Base-by-base conservation (phyloP, 768 basidiomycete genomes). In the Calocybe cyanea region DNA sequence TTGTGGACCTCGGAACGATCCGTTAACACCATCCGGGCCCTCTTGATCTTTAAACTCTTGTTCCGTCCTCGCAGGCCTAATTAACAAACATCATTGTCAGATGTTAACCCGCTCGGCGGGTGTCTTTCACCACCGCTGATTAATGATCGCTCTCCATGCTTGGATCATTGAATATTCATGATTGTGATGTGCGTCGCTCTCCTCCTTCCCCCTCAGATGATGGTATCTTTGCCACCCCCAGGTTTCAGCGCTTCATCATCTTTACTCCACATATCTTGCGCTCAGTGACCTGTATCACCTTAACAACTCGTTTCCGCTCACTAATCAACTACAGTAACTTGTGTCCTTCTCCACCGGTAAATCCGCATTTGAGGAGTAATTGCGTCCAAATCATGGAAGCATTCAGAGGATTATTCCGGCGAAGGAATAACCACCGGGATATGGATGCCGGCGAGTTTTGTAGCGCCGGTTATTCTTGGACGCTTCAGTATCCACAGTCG, bases 21-120 rank as follows among this genome's bases (percentile, higher is more conserved):
- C 52, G 52, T 35, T 32, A 18, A 25, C 25, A 23, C 10, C 21
- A 8, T 8, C 17, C 37, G 41, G 15, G 15, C 35, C 20, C 20
- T 31, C 15, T 19, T 18, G 46, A 15, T 17, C 23, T 36, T 13
- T 18, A 17, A 28, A 28, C 11, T 38, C 21, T 13, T 47, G 48
- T 38, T 50, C 52, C 52, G 52, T 47, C 30, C 23, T 53, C 35
- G 39, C 46, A 50, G 52, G 52, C 30, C 35, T 9, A n/a, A 15
- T 36, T 32, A 7, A 25, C 33, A 37, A 21, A 30, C 30, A 48
- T 34, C 43, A 32, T 48, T 52, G 41, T 46, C 38, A 40, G 35
- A 38, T 37, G 42, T 47, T 28, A 20, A 15, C 20, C 11, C 41
- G 9, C 38, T 1, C 33, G 17, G 25, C 25, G 11, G 25, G 11